These are phyloP conservation scores for Carex parvula DNA, from an alignment of 176 grass and related monocot species.

Conservation along the genomic window DNA sequence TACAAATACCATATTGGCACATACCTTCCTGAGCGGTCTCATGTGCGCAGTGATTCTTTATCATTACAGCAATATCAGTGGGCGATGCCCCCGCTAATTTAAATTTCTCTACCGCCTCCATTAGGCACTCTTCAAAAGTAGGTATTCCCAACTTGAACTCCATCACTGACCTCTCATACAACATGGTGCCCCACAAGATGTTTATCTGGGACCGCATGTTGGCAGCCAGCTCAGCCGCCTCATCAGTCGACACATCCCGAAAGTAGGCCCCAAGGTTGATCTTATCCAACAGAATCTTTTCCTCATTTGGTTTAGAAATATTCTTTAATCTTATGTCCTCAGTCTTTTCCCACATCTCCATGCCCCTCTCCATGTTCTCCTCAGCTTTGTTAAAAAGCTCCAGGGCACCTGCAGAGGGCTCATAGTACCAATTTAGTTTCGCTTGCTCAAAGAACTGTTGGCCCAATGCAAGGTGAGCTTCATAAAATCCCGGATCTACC, in stretches of 20 bases:
- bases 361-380: conserved; percentile 62
- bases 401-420: conserved; percentile 42
- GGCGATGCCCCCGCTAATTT: conserved; percentile 52
- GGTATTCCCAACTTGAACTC: conserved; percentile 63
- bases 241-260: conserved; percentile 38
- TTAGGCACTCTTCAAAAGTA: conserved; percentile 58
- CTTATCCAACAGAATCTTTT: conserved; percentile 43
- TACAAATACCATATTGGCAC: background rate
- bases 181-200: conserved; percentile 70
- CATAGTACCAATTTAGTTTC: conserved; percentile 66
- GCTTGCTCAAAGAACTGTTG: conserved; percentile 71
- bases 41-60: conserved; percentile 65
- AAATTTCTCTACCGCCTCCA: conserved; percentile 63
- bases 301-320: conserved; percentile 44
- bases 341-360: conserved; percentile 49
- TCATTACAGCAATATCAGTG: conserved; percentile 50
- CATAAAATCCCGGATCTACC: conserved; percentile 61
- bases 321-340: conserved; percentile 42
- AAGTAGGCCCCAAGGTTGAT: conserved; percentile 39
- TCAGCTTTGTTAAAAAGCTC: conserved; percentile 61
- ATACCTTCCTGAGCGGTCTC: conserved; percentile 71
- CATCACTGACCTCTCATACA: conserved; percentile 69
- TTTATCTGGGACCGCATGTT: conserved; percentile 61
- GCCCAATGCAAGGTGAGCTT: conserved; percentile 52
- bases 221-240: conserved; percentile 47